Base-by-base conservation (phyloP, 1,139 yeast genomes). In the Debaryomyces sp. region DNA sequence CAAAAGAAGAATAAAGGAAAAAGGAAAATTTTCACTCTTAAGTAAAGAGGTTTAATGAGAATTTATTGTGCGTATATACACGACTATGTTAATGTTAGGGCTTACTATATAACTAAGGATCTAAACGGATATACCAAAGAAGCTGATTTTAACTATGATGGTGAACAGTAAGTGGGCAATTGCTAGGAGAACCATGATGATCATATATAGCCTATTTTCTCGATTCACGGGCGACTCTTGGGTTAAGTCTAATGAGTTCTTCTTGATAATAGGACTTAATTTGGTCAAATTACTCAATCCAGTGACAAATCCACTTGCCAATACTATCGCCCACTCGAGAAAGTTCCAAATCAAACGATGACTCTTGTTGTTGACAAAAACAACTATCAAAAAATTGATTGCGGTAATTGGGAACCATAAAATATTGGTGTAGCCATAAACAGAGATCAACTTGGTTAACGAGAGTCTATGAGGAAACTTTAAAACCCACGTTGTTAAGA, bases 391-490 rank as follows among this genome's bases (percentile, higher is more conserved):
- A 15, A 80, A 63, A 51, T 80, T 82, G 34, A 86, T 64, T 5
- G 85, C 61, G 1, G 94, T 86, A 30, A 88, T 86, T 2, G 95
- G 95, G 24, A 85, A 72, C 96, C 96, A 89, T 48, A 85, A 77
- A 7, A 86, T 72, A 60, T 87, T 87, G 32, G 96, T 80, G 65
- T 89, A 89, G 4, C 96, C 95, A 65, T 86, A 89, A 41, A 89
- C 78, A 7, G 91, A 82, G 12, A 84, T 60, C 29, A 79, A 48
- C 51, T 70, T 71, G 2, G 80, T 66, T 46, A 78, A 59, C 8
- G 80, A 70, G 22, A 75, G 62, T 38, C 70, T 61, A 32, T 68
- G 65, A 2, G 75, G 71, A 47, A 78, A 73, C 50, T 77, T 77
- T 66, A 76, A 63, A 47, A 68, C 49, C 69, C 73, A 60, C 39